Conservation (phyloP, 306 rosid genomes). For the Astragalus glycyphyllos region DNA sequence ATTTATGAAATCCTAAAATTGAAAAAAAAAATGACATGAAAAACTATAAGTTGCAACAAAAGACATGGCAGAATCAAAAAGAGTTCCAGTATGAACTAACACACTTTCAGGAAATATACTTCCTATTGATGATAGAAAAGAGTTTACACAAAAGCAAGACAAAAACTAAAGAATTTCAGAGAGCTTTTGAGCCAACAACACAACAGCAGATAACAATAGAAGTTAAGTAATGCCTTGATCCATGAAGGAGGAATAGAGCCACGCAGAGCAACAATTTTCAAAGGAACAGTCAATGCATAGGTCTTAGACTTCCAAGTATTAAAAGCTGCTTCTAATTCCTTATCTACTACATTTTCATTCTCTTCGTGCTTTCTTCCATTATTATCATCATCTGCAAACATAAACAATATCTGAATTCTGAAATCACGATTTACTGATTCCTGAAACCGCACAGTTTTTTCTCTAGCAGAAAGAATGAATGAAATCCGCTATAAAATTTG, state of each 20-base stretch:
- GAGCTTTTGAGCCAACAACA: slow-evolving; percentile 29
- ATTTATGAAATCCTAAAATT: slow-evolving; percentile 74
- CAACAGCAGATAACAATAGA: neutral
- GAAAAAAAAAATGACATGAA: slow-evolving; percentile 40
- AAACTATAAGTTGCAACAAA: slow-evolving; percentile 23
- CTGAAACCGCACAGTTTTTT: neutral
- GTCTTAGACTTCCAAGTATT: slow-evolving; percentile 80
- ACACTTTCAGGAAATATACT: slow-evolving; percentile 7
- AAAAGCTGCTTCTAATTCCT: slow-evolving; percentile 67
- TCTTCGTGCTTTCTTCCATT: slow-evolving; percentile 43
- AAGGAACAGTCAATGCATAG: slow-evolving; percentile 86
- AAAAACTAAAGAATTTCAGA: neutral
- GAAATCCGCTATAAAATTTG: neutral
- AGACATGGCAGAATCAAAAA: slow-evolving; percentile 24
- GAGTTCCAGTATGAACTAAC: neutral
- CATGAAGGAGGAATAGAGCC: slow-evolving; percentile 96
- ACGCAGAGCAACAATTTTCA: slow-evolving; percentile 76
- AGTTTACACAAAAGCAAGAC: neutral
- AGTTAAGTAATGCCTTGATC: slow-evolving; percentile 64
- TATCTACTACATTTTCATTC: slow-evolving; percentile 47
- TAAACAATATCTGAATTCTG: slow-evolving; percentile 1
- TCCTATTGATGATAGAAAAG: neutral
- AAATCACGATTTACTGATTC: neutral
- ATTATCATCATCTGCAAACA: slow-evolving; percentile 47
- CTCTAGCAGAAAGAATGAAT: slow-evolving; percentile 5